Base-by-base conservation (phyloP, 2,329 filamentous ascomycete genomes). In the Lachnellula hyalina region DNA sequence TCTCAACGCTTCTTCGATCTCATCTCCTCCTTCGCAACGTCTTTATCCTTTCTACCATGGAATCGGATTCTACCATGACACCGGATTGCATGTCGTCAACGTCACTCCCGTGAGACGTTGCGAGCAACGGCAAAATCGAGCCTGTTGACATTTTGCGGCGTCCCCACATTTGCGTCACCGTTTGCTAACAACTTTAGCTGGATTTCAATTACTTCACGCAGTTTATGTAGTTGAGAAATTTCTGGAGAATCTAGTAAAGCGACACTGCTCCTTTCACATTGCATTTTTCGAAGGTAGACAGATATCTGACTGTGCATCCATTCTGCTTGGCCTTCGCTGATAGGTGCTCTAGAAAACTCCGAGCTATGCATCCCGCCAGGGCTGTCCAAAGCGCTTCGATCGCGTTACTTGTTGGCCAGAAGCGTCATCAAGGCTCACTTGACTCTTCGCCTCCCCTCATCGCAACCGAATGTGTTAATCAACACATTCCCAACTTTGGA, bases 181-280 rank as follows among this genome's bases (percentile, higher is more conserved):
- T 17, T 52, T 36, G 50, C 63, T 66, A 58, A 66, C 45, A 19
- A 15, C 5, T 38, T 32, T 58, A 79, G 76, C 74, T 49, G 87
- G 86, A 0, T 85, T 87, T 54, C 87, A 91, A 68, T 68, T 91
- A 6, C 74, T 91, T 0, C 87, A 90, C 67, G 86, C 85, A 0
- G 77, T 84, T 4, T 86, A 87, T 65, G 78, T 81, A 1, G 81
- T 90, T 0, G 88, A 92, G 68, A 74, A 72, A 7, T 85, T 90
- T 60, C 74, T 91, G 1, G 69, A 74, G 42, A 77, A 81, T 53
- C 75, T 91, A 15, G 72, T 76, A 42, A 76, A 78, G 52, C 76
- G 86, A 49, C 83, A 84, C 51, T 90, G 86, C 68, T 82, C 84
- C 54, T 91, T 90, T 62, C 80, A 90, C 58, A 69, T 91, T 57